phyloP scores from a whole-genome alignment of 202 grass and related monocot genomes.

The Schoenoplectus tabernaemontani region DNA sequence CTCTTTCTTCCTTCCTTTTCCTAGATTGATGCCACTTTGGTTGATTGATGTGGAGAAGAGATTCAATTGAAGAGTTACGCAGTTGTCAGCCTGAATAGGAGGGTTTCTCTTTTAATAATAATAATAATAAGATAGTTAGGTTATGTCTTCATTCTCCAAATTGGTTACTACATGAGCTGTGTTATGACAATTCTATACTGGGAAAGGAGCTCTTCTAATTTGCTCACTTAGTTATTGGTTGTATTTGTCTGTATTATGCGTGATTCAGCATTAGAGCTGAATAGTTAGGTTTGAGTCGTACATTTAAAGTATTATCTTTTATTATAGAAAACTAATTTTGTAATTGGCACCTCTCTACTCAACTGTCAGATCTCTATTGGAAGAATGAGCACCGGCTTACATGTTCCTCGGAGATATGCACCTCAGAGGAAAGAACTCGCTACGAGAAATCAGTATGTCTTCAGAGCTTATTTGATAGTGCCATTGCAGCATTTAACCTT shows the following conservation, averaged over 20 bases:
- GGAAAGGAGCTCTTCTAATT: not conserved
- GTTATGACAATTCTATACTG: not conserved
- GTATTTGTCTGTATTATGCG: not conserved
- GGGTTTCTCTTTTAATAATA: not conserved
- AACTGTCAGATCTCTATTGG: conserved; percentile 68
- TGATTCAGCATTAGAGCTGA: not conserved
- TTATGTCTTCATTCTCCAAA: not conserved
- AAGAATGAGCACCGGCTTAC: conserved; percentile 79
- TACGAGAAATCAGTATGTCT: conserved; percentile 81
- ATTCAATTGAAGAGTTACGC: not conserved
- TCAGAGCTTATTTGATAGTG: not conserved
- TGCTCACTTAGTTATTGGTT: not conserved
- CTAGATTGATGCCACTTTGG: not conserved
- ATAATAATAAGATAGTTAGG: not conserved
- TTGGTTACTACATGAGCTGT: not conserved
- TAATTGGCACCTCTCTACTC: not conserved
- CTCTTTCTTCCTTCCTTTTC: not conserved
- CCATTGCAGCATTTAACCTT: not conserved
- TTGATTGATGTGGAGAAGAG: not conserved
- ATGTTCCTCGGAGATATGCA: conserved; percentile 72
- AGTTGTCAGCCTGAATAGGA: not conserved
- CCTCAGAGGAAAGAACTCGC: conserved; percentile 66
- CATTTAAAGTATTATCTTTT: not conserved
- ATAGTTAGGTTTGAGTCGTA: not conserved
- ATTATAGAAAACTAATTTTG: not conserved